These are phyloP conservation scores for Cladophialophora carrionii DNA, from an alignment of 2,329 filamentous ascomycete genomes.

Conservation along the genomic window DNA sequence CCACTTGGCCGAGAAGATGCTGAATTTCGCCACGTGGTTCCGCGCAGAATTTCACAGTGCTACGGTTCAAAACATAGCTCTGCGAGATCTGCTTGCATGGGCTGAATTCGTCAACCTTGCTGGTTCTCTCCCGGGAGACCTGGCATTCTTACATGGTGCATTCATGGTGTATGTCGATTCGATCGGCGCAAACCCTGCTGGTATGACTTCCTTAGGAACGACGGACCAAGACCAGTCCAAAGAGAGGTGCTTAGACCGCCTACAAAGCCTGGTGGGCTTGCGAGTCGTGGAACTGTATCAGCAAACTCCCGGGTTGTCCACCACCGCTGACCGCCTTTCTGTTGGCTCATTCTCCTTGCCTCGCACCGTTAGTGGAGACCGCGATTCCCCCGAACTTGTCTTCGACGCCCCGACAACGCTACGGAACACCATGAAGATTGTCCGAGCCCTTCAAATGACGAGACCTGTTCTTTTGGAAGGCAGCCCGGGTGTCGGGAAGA, in stretches of 20 bases:
- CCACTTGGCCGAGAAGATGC: constrained; percentile 68
- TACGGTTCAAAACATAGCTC: constrained; percentile 76
- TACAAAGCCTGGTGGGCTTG: constrained; percentile 67
- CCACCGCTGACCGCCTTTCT: constrained; percentile 57
- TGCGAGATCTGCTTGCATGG: constrained; percentile 92
- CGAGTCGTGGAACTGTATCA: constrained; percentile 70
- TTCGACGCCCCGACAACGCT: constrained; percentile 89
- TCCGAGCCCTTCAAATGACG: constrained; percentile 81
- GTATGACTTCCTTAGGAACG: constrained; percentile 73
- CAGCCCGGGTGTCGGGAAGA: constrained; percentile 97
- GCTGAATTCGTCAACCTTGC: constrained; percentile 84
- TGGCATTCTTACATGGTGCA: constrained; percentile 76
- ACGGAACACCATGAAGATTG: constrained; percentile 85
- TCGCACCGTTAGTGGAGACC: constrained; percentile 43
- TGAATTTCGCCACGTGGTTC: constrained; percentile 93
- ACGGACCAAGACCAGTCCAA: constrained; percentile 73
- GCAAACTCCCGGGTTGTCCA: constrained; percentile 61
- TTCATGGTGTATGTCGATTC: constrained; percentile 96
- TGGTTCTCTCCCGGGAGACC: constrained; percentile 52
- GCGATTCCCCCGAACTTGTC: constrained; percentile 67
- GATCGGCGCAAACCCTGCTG: constrained; percentile 90
- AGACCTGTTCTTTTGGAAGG: constrained; percentile 95
- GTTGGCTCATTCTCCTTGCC: constrained; percentile 76
- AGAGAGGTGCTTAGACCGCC: constrained; percentile 69
- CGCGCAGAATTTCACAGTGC: constrained; percentile 76